Base-by-base conservation (phyloP, 805 yeast species). In the Blastobotrys muscicola region DNA sequence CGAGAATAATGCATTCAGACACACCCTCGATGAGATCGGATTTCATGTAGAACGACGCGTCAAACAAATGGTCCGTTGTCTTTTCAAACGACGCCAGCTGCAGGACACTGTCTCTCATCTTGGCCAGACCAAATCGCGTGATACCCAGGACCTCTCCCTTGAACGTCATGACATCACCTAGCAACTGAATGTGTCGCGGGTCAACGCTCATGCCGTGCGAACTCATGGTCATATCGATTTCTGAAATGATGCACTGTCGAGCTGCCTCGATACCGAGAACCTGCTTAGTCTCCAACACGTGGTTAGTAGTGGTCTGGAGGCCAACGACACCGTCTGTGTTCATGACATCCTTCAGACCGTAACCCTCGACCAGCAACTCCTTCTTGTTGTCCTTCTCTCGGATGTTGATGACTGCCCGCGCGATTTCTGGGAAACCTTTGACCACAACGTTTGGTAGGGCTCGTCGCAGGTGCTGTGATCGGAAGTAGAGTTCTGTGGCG, bases 201-300 rank as follows among this genome's bases (percentile, higher is more conserved):
- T 92, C 99, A 40, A 92, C 97, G 62, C 95, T 85, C 98, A 92
- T 92, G 66, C 99, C 99, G 71, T 92, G 98, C 66, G 87, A 86
- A 60, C 95, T 80, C 99, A 92, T 92, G 44, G 98, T 92, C 60
- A 87, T 87, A 60, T 85, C 95, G 64, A 92, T 92, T 69, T 92
- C 99, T 50, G 79, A 79, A 60, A 92, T 83, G 61, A 92, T 92
- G 54, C 95, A 82, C 0, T 86, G 69, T 62, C 99, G 75, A 1
- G 98, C 98, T 1, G 99, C 99, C 64, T 92, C 99, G 51, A 92
- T 94, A 57, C 99, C 99, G 49, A 92, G 70, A 4, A 90, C 97
- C 50, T 78, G 77, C 53, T 76, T 78, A 50, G 90, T 87, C 62
- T 92, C 99, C 49, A 92, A 68, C 30, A 92, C 80, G 66, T 92